Evolutionary conservation across 1,284 basidiomycete genomes (phyloP).

Genomic region (Apiotrichum akiyoshidainum): DNA sequence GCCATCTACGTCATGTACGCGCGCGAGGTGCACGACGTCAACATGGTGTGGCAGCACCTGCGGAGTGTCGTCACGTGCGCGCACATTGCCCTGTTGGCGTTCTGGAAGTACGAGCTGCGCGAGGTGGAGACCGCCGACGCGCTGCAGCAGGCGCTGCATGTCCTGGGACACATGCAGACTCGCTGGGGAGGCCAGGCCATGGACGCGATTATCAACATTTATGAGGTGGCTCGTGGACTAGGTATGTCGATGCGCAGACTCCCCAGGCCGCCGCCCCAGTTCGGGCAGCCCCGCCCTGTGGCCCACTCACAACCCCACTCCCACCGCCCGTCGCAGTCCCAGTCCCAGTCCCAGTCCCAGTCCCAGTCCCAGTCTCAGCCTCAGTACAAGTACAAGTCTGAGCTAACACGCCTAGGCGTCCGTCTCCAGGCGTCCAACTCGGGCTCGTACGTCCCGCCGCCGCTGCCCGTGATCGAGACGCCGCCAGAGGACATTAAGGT

Average conservation of each 20-base stretch:
- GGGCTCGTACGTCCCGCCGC: too few relatives aligned
- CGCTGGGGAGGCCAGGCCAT: constrained; percentile 14
- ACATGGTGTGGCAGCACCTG: constrained; percentile 21
- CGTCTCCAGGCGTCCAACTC: too few relatives aligned
- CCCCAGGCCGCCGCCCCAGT: too few relatives aligned
- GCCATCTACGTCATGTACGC: constrained; percentile 9
- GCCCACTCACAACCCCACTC: too few relatives aligned
- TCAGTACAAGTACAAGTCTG: background rate
- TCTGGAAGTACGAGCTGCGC: constrained; percentile 19
- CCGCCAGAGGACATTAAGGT: background rate
- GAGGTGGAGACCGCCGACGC: constrained; percentile 18
- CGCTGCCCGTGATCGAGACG: background rate
- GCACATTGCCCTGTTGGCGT: constrained; percentile 20
- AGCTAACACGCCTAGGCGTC: background rate
- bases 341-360: too few relatives aligned
- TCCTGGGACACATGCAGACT: constrained; percentile 12
- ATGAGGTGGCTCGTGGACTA: background rate
- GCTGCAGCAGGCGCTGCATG: constrained; percentile 9
- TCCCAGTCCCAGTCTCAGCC: too few relatives aligned
- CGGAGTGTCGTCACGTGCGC: constrained; percentile 20
- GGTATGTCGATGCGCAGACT: background rate
- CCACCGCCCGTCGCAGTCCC: too few relatives aligned
- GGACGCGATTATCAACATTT: constrained; percentile 12
- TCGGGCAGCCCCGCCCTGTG: too few relatives aligned
- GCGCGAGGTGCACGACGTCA: background rate